Conservation (phyloP, 345 rosid species). For the Arabidopsis suecica region DNA sequence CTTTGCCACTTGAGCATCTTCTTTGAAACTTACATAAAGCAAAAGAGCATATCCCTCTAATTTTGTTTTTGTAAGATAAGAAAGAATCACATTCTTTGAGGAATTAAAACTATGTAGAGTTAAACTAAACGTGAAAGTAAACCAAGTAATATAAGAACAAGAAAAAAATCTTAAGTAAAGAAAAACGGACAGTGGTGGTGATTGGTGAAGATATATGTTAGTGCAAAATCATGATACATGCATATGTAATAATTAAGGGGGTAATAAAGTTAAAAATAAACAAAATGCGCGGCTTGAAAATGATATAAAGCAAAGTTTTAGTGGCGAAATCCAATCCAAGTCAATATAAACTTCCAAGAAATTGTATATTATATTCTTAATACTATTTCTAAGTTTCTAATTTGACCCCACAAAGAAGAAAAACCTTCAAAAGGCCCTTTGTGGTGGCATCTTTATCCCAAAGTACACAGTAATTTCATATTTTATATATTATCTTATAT, state of each 20-base stretch:
- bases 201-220: not conserved
- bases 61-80: not conserved
- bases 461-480: too few species aligned
- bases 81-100: not conserved
- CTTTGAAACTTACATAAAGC: slow-evolving; percentile 2
- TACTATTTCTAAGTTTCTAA: not conserved
- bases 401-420: slow-evolving; percentile 11
- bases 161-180: not conserved
- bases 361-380: slow-evolving; percentile 19
- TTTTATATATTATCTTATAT: too few species aligned
- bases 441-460: slow-evolving; percentile 17
- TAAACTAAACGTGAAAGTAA: not conserved
- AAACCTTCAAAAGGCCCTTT: not conserved
- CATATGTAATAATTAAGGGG: not conserved
- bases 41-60: not conserved
- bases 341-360: not conserved
- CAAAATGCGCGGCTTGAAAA: slow-evolving; percentile 26
- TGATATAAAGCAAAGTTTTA: slow-evolving; percentile 22
- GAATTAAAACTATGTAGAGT: not conserved
- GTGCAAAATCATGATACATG: slow-evolving; percentile 3
- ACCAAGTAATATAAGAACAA: too few species aligned
- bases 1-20: slow-evolving; percentile 23
- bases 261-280: not conserved
- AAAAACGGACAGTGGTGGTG: not conserved
- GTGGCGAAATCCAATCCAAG: slow-evolving; percentile 28